Percentiles rank a stretch among this genome's conserved stretches.
Evolutionary conservation across 495 filamentous ascomycete species (phyloP).

Genomic region (Trichoderma gamsii): DNA sequence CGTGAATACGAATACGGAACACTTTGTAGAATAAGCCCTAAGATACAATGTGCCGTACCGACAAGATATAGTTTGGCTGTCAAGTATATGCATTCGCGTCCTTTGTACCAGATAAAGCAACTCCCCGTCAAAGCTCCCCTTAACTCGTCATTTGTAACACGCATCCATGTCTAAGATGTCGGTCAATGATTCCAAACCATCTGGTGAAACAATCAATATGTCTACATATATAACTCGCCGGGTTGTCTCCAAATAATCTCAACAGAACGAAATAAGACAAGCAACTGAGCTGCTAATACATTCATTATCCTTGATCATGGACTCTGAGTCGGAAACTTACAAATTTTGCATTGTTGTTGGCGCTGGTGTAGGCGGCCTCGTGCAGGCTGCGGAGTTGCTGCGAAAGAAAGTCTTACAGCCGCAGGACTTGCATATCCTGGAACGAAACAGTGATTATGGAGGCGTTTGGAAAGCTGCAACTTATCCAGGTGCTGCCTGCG

Average conservation of each 20-base stretch:
- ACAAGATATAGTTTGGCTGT: not conserved
- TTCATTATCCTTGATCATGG: not conserved
- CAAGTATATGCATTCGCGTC: not conserved
- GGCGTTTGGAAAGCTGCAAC: not conserved
- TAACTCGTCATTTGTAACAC: too few relatives aligned
- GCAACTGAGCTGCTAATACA: not conserved
- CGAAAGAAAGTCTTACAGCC: not conserved
- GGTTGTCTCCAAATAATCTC: not conserved
- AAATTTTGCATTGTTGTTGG: not conserved
- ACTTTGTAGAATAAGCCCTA: not conserved
- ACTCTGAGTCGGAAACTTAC: not conserved
- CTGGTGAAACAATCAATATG: not conserved
- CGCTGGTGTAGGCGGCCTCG: not conserved
- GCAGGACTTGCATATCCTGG: not conserved
- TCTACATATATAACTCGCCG: not conserved
- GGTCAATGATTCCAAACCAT: not conserved
- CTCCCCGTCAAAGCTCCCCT: not conserved
- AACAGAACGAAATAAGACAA: not conserved
- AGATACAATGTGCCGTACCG: not conserved
- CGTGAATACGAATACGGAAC: not conserved
- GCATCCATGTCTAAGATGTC: too few relatives aligned
- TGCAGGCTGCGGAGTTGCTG: not conserved
- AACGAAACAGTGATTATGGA: not conserved
- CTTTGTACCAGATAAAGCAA: not conserved
- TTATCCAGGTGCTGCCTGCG: not conserved